A percentile compares a stretch with the other conserved stretches of the same genome.
phyloP scores from a whole-genome alignment of 2,329 filamentous ascomycete genomes.

The Dryadomyces sulphureus region DNA sequence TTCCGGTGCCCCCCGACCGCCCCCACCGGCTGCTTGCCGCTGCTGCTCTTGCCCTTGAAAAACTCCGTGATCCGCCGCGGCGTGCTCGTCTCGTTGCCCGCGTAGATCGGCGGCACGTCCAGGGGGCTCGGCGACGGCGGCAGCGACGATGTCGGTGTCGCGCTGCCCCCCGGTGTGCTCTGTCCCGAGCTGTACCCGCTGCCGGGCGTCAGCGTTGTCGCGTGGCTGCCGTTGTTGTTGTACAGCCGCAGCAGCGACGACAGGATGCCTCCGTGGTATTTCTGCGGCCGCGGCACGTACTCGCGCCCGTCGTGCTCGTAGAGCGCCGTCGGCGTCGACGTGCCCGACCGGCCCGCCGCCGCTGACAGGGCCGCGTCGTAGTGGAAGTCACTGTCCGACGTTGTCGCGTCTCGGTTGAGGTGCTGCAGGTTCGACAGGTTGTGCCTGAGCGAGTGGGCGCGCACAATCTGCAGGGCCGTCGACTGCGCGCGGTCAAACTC shows the following conservation, averaged over 20 bases:
- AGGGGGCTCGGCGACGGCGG: slow-evolving; percentile 21
- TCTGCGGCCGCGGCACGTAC: slow-evolving; percentile 50
- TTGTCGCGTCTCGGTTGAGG: not conserved
- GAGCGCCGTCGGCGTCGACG: slow-evolving; percentile 28
- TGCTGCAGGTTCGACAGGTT: not conserved
- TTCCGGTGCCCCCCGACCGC: slow-evolving; percentile 6
- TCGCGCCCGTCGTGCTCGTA: slow-evolving; percentile 40
- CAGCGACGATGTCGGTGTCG: slow-evolving; percentile 26
- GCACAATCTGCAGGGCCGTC: slow-evolving; percentile 11
- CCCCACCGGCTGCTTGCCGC: not conserved
- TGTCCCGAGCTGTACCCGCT: slow-evolving; percentile 20
- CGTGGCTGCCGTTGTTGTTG: slow-evolving; percentile 26
- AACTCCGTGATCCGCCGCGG: slow-evolving; percentile 22
- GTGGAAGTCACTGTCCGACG: slow-evolving; percentile 6
- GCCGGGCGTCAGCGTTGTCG: slow-evolving; percentile 5
- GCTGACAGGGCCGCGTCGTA: slow-evolving; percentile 9
- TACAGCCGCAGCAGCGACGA: slow-evolving; percentile 60
- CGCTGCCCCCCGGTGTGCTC: slow-evolving; percentile 24
- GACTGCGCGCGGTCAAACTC: slow-evolving; percentile 4
- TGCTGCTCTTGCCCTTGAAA: slow-evolving; percentile 21
- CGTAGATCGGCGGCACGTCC: slow-evolving; percentile 1
- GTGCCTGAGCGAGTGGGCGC: slow-evolving; percentile 5
- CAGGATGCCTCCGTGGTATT: slow-evolving; percentile 60
- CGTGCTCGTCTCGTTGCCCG: slow-evolving; percentile 12
- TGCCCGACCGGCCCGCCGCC: slow-evolving; percentile 12